Base-by-base conservation (phyloP, 2,329 filamentous ascomycete genomes). In the Harringtonia aguacate region DNA sequence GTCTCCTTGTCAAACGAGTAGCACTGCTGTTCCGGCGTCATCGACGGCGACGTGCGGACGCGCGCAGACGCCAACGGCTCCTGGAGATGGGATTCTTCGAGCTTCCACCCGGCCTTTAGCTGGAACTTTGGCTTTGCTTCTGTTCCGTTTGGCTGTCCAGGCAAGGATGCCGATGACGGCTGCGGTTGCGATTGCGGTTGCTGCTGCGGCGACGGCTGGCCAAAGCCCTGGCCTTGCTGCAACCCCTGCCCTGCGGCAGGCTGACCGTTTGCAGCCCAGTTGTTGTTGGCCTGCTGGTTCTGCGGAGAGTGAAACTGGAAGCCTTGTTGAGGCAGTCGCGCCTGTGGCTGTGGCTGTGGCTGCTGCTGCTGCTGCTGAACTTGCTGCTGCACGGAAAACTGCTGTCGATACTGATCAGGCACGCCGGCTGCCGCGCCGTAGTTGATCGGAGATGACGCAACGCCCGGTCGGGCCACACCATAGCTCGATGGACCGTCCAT, bases 1-100 rank as follows among this genome's bases (percentile, higher is more conserved):
- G 66, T 74, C 53, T 77, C 73, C 52, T 76, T 77, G 42, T 75
- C 71, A 35, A 67, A 68, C 9, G 62, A 67, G 43, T 61, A 65
- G 35, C 54, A 49, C 55, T 52, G 52, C 37, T 41, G 33, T 33
- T 56, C 43, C 27, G 39, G 24, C 37, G 57, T 39, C 28, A 51
- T 55, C 39, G 55, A 56, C 1, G 59, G 53, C 10, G 60, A 61
- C 7, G 57, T 49, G 12, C 61, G 59, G 36, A 63, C 60, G 18
- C 61, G 60, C 28, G 62, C 60, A 4, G 61, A 55, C 4, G 60
- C 54, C 17, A 66, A 61, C 22, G 75, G 75, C 48, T 73, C 66
- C 1, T 66, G 58, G 30, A 78, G 59, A 46, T 72, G 65, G 10
- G 74, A 77, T 56, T 76, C 72, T 49, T 77, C 66, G 7, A 73